These are phyloP conservation scores for Leucaena leucocephala DNA, from an alignment of 306 rosid genomes.

Conservation along the genomic window DNA sequence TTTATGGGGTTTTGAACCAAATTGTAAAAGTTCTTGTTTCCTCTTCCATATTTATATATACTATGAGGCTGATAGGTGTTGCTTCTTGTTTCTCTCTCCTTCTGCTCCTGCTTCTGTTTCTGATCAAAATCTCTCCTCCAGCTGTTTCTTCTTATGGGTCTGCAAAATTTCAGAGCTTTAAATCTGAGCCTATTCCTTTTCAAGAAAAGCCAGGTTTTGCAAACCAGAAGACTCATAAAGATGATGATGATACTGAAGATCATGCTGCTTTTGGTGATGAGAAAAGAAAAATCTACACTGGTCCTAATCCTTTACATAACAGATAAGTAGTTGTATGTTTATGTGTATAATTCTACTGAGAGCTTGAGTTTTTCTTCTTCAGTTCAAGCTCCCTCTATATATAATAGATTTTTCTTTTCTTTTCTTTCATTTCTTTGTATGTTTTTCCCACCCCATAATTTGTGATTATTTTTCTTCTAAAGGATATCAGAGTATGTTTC, in stretches of 20 bases:
- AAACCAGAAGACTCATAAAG: slow-evolving; percentile 26
- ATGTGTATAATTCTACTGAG: not conserved
- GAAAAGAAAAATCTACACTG: slow-evolving; percentile 69
- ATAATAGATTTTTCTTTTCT: slow-evolving; percentile 7
- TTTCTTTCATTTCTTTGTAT: not conserved
- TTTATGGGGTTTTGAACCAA: slow-evolving; percentile 54
- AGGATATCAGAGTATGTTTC: slow-evolving; percentile 31
- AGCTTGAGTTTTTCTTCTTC: slow-evolving; percentile 22
- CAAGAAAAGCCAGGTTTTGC: slow-evolving; percentile 32
- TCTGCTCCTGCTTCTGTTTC: slow-evolving; percentile 40
- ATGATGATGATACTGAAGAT: slow-evolving; percentile 28
- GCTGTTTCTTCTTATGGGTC: slow-evolving; percentile 34
- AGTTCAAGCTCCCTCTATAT: slow-evolving; percentile 18
- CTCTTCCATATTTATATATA: slow-evolving; percentile 41
- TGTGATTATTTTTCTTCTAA: slow-evolving; percentile 19
- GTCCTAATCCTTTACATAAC: slow-evolving; percentile 81
- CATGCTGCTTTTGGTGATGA: slow-evolving; percentile 49
- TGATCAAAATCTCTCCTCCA: slow-evolving; percentile 28
- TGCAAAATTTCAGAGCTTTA: slow-evolving; percentile 46
- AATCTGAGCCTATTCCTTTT: slow-evolving; percentile 36
- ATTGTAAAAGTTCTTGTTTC: slow-evolving; percentile 1
- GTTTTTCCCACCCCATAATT: slow-evolving; percentile 18
- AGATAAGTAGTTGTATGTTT: slow-evolving; percentile 44
- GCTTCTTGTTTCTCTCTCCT: slow-evolving; percentile 46
- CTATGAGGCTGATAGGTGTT: slow-evolving; percentile 44